Conservation (phyloP, 2,329 filamentous ascomycete genomes). For the Pleomassaria siparia region DNA sequence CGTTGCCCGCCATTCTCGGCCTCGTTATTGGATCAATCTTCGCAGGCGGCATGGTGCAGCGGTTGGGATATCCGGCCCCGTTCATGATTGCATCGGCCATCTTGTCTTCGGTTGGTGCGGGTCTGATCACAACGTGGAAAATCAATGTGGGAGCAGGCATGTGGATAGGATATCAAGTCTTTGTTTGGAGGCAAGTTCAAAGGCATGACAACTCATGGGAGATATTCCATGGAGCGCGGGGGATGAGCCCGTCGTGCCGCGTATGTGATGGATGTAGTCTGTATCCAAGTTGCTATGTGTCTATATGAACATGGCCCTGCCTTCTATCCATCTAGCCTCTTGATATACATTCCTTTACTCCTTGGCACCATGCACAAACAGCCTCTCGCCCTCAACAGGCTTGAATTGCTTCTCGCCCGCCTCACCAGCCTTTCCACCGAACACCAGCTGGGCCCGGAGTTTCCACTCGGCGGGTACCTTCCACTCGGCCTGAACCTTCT, state of each 20-base stretch:
- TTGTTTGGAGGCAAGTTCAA: too few relatives aligned
- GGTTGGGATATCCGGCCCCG: slow-evolving; percentile 48
- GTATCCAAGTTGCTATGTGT: too few relatives aligned
- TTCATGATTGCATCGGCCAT: slow-evolving; percentile 43
- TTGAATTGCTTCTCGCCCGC: slow-evolving; percentile 65
- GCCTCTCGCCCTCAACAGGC: slow-evolving; percentile 63
- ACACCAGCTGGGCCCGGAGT: slow-evolving; percentile 81
- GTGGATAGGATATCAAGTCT: slow-evolving; percentile 38
- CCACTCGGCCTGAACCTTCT: slow-evolving; percentile 69
- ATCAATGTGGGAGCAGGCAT: slow-evolving; percentile 25
- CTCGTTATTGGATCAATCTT: slow-evolving; percentile 25
- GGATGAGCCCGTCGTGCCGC: too few relatives aligned
- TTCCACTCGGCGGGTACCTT: slow-evolving; percentile 71
- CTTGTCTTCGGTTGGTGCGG: slow-evolving; percentile 44
- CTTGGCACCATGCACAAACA: slow-evolving; percentile 48
- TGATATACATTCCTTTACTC: slow-evolving; percentile 24
- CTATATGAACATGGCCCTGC: too few relatives aligned
- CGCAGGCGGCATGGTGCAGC: slow-evolving; percentile 38
- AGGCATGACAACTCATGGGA: too few relatives aligned
- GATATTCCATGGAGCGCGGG: too few relatives aligned
- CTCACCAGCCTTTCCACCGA: slow-evolving; percentile 63
- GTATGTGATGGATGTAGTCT: too few relatives aligned
- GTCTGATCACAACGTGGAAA: slow-evolving; percentile 45
- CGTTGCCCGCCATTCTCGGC: slow-evolving; percentile 24
- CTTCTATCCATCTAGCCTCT: too few relatives aligned